Evolutionary conservation across 163 green algal genomes (phyloP).

Genomic region (Smithsoniella earleae): DNA sequence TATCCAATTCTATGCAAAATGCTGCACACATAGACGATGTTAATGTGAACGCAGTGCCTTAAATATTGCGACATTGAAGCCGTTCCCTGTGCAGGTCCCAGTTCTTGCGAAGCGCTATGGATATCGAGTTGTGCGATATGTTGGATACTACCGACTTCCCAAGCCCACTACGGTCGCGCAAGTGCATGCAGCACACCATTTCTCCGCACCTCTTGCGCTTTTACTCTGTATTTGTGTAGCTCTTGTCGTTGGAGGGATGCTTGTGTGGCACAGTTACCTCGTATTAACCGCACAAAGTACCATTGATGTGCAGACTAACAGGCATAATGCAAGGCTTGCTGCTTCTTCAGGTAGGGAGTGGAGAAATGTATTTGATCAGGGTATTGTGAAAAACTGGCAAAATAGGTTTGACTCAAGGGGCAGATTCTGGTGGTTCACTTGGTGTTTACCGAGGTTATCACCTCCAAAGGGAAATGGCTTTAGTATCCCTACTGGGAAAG

Average conservation of each 20-base stretch:
- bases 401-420: slow-evolving; percentile 41
- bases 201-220: slow-evolving; percentile 38
- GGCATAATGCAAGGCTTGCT: no score
- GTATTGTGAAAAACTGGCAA: slow-evolving; percentile 36
- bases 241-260: slow-evolving; percentile 38
- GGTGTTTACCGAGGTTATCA: slow-evolving; percentile 34
- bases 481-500: no score
- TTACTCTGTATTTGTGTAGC: slow-evolving; percentile 37
- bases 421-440: slow-evolving; percentile 40
- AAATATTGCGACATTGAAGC: no score
- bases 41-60: not conserved
- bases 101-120: slow-evolving; percentile 25
- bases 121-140: slow-evolving; percentile 23
- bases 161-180: slow-evolving; percentile 1
- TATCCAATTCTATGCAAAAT: no score
- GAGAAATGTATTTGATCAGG: slow-evolving; percentile 41
- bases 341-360: not conserved
- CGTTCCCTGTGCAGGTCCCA: slow-evolving; percentile 32
- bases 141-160: not conserved
- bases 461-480: slow-evolving; percentile 38
- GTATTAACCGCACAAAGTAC: slow-evolving; percentile 46
- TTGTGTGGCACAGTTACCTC: slow-evolving; percentile 48
- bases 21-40: not conserved
- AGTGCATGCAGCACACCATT: not conserved
- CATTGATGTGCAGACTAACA: slow-evolving; percentile 44